Evolutionary conservation across 352 stramenopile species (phyloP).

Genomic region (Globisporangium recalcitrans): DNA sequence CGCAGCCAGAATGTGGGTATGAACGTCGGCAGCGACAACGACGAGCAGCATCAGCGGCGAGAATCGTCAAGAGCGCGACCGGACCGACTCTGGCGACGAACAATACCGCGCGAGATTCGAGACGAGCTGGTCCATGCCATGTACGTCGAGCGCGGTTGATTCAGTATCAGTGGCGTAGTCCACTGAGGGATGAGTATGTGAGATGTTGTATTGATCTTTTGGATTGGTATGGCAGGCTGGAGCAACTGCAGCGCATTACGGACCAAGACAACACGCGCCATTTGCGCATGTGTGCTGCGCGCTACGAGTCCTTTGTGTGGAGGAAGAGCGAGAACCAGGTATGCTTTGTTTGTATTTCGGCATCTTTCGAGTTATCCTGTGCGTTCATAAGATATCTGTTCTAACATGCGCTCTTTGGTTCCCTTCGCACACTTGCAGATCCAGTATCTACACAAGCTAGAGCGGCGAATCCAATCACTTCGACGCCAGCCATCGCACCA

Average conservation of each 20-base stretch:
- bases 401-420: neutral
- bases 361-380: neutral
- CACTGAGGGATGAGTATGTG: neutral
- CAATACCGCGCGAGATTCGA: constrained; percentile 22
- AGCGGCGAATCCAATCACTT: constrained; percentile 59
- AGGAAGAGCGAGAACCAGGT: constrained; percentile 62
- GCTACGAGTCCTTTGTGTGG: constrained; percentile 72
- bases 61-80: neutral
- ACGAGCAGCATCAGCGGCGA: constrained; percentile 6
- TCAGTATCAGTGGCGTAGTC: neutral
- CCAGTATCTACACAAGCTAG: constrained; percentile 65
- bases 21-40: constrained; percentile 2
- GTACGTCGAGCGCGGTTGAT: constrained; percentile 14
- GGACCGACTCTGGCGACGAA: constrained; percentile 18
- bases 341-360: too few relatives aligned
- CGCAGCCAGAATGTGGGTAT: neutral
- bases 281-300: constrained; percentile 48
- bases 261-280: constrained; percentile 46
- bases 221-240: constrained; percentile 3
- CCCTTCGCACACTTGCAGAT: constrained; percentile 13
- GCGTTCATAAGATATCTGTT: neutral
- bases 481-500: constrained; percentile 42
- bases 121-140: constrained; percentile 27
- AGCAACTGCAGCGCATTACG: constrained; percentile 59
- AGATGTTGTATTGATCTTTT: neutral